Base-by-base conservation (phyloP, 495 filamentous ascomycete genomes). In the Sphaerosporella brunnea region DNA sequence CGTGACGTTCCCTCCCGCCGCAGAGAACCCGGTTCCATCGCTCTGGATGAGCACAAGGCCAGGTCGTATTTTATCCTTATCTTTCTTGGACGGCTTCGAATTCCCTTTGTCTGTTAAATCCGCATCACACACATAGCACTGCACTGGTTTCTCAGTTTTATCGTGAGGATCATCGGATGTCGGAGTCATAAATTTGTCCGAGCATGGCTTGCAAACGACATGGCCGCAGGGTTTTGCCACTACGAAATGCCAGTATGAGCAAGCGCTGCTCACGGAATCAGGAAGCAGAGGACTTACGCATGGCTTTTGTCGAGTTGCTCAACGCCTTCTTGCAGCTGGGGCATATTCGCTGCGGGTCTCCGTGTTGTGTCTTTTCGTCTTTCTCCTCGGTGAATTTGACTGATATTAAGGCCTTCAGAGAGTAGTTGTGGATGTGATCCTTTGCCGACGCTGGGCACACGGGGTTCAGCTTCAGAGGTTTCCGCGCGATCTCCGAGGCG, bases 211-310 rank as follows among this genome's bases (percentile, higher is more conserved):
- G 64, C 90, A 97, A 4, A 95, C 68, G 2, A 96, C 84, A 56
- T 97, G 90, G 0, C 90, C 90, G 59, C 90, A 97, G 0, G 87
- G 86, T 63, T 86, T 90, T 1, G 85, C 82, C 9, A 97, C 72
- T 70, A 18, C 38, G 35, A 23, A 25, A 19, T 13, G 4, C 18
- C 8, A 8, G 18, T 37, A 5, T 32, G 5, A 32, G 28, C 28
- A 5, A 13, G 7, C 5, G 28, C 28, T 32, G 13, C 28, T 5
- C 13, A 32, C 13, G 7, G 28, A 13, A 32, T n/a, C 28, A 32
- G 28, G 13, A 5, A 13, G 28, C 13, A 36, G 26, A 45, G 18
- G 10, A 68, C 70, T 51, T 64, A 75, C 72, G 67, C 64, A 82
- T 77, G 7, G 85, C 88, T 60, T 83, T 85, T 13, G 81, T 77